phyloP scores from a whole-genome alignment of 306 rosid genomes.

The Prosopis cineraria region DNA sequence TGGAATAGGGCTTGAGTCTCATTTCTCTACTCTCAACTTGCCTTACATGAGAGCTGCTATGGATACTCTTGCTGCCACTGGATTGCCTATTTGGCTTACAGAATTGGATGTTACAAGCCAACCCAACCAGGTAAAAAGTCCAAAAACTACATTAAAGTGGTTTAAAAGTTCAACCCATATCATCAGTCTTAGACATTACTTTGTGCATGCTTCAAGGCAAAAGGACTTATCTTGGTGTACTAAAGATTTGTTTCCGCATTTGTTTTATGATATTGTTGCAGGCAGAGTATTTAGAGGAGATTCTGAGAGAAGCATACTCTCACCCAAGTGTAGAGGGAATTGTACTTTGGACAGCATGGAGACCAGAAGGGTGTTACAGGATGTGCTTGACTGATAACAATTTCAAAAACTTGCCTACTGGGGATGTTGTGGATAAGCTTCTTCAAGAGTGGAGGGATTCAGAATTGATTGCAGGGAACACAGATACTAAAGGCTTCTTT shows the following conservation, averaged over 20 bases:
- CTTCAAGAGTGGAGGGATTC: conserved; percentile 54
- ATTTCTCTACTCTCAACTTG: conserved; percentile 57
- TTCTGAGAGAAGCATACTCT: conserved; percentile 61
- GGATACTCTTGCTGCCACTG: conserved; percentile 64
- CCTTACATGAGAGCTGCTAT: conserved; percentile 71
- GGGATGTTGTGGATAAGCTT: conserved; percentile 72
- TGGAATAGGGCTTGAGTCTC: conserved; percentile 76
- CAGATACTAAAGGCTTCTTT: conserved; percentile 37
- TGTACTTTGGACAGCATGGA: conserved; percentile 63
- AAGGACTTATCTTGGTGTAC: neutral
- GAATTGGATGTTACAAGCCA: conserved; percentile 63
- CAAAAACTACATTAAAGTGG: neutral
- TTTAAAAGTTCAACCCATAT: neutral
- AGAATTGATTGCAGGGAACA: neutral
- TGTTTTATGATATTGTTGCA: conserved; percentile 26
- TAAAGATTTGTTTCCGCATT: neutral
- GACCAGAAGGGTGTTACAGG: conserved; percentile 52
- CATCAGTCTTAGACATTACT: neutral
- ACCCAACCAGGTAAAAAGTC: conserved; percentile 55
- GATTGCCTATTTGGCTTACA: conserved; percentile 74
- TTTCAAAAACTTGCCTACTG: conserved; percentile 67
- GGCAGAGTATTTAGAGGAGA: conserved; percentile 54
- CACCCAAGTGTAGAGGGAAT: conserved; percentile 71
- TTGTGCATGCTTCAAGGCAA: neutral
- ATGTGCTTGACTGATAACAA: conserved; percentile 67